Base-by-base conservation (phyloP, 108 stramenopile species). In the Cyclotella kingstonii region DNA sequence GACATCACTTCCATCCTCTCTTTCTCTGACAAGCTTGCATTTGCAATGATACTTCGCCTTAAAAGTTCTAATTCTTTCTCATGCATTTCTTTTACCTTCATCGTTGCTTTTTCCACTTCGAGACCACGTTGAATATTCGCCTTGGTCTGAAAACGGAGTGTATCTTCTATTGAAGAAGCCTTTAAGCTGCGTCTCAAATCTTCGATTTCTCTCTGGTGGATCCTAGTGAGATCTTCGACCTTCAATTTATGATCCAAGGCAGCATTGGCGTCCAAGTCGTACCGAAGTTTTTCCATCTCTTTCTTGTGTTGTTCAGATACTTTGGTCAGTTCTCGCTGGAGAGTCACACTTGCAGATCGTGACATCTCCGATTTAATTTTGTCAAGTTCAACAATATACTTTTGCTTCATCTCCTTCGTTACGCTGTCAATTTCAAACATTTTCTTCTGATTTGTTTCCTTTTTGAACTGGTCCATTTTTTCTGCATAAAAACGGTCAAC, bases 41-140 rank as follows among this genome's bases (percentile, higher is more conserved):
- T 60, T 29, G 21, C 58, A 38, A 60, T 60, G 44, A 60, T 46
- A 31, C 56, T 58, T 59, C 33, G 59, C 54, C 23, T 30, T 57
- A 54, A 59, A 41, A 18, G 57, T 43, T 56, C 72, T 36, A 73
- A 51, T 52, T 73, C 72, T 48, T 73, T 50, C 1, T 50, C 38
- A 54, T 73, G 72, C 11, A 53, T 31, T 30, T 73, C 46, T 22
- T 65, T 59, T n/a, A 73, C 50, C 46, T 59, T 39, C 21, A 54
- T 50, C 28, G 49, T 60, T 23, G 46, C 58, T 15, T 52, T 38
- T 10, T 68, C 58, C 15, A 68, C 58, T 52, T 42, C 51, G 22
- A 41, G 50, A 48, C 41, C 14, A 53, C 39, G 39, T 59, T 68
- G 29, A 26, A 46, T 33, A 68, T 68, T 68, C 0, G 67, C 57